phyloP scores from a whole-genome alignment of 768 basidiomycete genomes.

The Russula abietina region DNA sequence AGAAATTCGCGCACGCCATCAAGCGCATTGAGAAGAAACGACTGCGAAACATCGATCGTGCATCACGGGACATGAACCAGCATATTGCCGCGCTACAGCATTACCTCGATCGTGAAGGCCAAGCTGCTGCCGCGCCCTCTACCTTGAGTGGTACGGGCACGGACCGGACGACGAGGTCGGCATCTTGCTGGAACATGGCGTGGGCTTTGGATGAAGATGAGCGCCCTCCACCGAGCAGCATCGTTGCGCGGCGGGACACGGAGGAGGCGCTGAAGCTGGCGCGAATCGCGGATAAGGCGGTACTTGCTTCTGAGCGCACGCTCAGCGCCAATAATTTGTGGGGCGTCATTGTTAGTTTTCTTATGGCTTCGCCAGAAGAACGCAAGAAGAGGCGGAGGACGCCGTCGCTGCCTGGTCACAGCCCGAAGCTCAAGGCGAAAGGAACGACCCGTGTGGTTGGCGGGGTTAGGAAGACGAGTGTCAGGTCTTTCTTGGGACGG shows the following conservation, averaged over 20 bases:
- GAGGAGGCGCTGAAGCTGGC: slow-evolving; percentile 69
- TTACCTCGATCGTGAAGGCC: slow-evolving; percentile 32
- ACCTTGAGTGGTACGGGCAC: slow-evolving; percentile 9
- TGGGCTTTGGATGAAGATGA: slow-evolving; percentile 82
- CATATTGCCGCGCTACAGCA: slow-evolving; percentile 46
- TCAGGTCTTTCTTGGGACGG: slow-evolving; percentile 2
- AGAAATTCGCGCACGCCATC: slow-evolving; percentile 55
- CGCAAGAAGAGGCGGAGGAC: background rate
- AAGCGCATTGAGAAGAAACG: slow-evolving; percentile 61
- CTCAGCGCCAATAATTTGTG: slow-evolving; percentile 70
- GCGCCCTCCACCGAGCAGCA: slow-evolving; percentile 84
- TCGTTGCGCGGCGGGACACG: slow-evolving; percentile 85
- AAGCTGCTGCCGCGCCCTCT: background rate
- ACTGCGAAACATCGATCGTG: slow-evolving; percentile 55
- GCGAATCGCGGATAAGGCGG: slow-evolving; percentile 62
- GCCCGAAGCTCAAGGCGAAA: background rate
- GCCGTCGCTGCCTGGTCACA: background rate
- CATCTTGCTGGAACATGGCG: slow-evolving; percentile 68
- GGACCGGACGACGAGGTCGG: slow-evolving; percentile 20
- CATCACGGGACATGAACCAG: slow-evolving; percentile 54
- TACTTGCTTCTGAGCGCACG: slow-evolving; percentile 49
- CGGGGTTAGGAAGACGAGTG: background rate
- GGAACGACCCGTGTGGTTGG: background rate
- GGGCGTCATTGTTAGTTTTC: slow-evolving; percentile 57
- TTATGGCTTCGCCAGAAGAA: slow-evolving; percentile 49